Evolutionary conservation across 768 basidiomycete genomes (phyloP).

Genomic region (Auricularia heimuer): DNA sequence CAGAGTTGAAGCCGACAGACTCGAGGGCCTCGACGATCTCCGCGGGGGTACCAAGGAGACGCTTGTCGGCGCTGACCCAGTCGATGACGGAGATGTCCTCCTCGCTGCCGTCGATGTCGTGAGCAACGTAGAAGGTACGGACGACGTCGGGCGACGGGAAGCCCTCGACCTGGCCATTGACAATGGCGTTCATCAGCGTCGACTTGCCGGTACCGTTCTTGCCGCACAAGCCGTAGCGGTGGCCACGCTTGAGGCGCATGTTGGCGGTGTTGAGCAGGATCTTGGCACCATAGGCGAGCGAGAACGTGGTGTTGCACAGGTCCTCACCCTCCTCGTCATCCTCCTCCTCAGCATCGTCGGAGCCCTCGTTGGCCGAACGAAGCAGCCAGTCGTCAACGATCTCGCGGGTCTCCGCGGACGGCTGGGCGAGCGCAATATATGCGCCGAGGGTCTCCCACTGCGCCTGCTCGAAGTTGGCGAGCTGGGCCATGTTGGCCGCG

Average conservation of each 20-base stretch:
- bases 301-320: constrained; percentile 98
- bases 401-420: constrained; percentile 54
- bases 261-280: constrained; percentile 93
- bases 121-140: constrained; percentile 98
- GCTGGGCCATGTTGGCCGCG: constrained; percentile 78
- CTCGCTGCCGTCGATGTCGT: constrained; percentile 95
- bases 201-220: constrained; percentile 99
- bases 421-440: constrained; percentile 58
- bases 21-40: constrained; percentile 76
- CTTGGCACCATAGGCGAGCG: constrained; percentile 97
- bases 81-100: constrained; percentile 82
- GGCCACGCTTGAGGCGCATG: constrained; percentile 95
- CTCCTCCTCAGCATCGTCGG: constrained; percentile 57
- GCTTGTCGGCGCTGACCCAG: constrained; percentile 81
- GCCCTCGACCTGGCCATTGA: constrained; percentile 93
- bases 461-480: constrained; percentile 84
- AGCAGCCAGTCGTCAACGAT: constrained; percentile 82
- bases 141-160: constrained; percentile 97
- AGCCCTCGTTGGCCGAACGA: constrained; percentile 72
- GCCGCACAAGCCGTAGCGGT: constrained; percentile 97
- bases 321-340: constrained; percentile 99
- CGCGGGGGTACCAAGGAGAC: constrained; percentile 56
- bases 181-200: constrained; percentile 87
- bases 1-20: constrained; percentile 86
- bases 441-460: constrained; percentile 79